Percentiles rank a stretch among this genome's conserved stretches.
These are phyloP conservation scores for Smittium culicis DNA, from an alignment of 371 early-diverging fungal genomes.

Conservation along the genomic window DNA sequence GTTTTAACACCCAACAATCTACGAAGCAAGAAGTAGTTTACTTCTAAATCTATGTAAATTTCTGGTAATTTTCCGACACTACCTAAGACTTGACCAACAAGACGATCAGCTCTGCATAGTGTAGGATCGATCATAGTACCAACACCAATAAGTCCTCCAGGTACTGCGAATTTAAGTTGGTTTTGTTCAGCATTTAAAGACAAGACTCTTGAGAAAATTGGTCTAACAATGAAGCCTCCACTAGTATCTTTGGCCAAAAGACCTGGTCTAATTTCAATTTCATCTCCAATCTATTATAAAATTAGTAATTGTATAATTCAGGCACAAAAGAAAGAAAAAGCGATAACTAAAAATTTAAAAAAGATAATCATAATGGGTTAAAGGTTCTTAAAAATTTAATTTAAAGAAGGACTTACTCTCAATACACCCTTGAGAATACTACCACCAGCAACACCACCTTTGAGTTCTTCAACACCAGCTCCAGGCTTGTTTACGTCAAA, in stretches of 20 bases:
- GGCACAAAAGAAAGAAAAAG: too few relatives aligned
- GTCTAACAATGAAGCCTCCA: constrained; percentile 76
- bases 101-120: constrained; percentile 96
- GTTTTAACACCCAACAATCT: constrained; percentile 92
- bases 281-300: constrained; percentile 56
- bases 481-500: constrained; percentile 99
- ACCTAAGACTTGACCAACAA: constrained; percentile 99
- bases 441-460: constrained; percentile 99
- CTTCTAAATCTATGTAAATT: constrained; percentile 91
- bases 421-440: constrained; percentile 94
- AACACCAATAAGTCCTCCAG: constrained; percentile 99
- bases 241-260: constrained; percentile 84
- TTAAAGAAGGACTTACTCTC: constrained; percentile 30
- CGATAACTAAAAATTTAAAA: too few relatives aligned
- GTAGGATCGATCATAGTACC: constrained; percentile 99
- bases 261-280: constrained; percentile 99
- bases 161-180: constrained; percentile 92
- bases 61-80: constrained; percentile 89
- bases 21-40: constrained; percentile 94
- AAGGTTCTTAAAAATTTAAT: too few relatives aligned
- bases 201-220: constrained; percentile 88
- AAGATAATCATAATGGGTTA: too few relatives aligned
- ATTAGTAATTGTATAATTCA: too few relatives aligned
- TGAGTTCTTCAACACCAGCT: constrained; percentile 83
- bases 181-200: constrained; percentile 92